These are phyloP conservation scores for Yamadazyma scolyti DNA, from an alignment of 805 yeast species.

Conservation along the genomic window DNA sequence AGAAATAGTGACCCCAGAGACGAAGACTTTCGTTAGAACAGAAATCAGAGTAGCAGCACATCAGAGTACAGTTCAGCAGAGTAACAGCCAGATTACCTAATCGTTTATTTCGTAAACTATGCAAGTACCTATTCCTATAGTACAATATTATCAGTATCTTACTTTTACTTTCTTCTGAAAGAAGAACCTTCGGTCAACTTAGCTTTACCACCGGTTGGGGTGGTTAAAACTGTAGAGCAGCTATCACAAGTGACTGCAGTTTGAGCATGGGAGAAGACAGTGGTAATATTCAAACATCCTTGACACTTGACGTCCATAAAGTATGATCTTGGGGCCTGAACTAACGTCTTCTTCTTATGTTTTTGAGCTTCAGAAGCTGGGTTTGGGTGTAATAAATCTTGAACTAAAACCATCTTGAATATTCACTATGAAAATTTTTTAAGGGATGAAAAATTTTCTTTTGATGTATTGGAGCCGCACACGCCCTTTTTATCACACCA, in stretches of 20 bases:
- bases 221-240: slow-evolving; percentile 95
- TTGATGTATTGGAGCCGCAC: no score
- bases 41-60: no score
- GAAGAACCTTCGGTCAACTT: slow-evolving; percentile 98
- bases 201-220: slow-evolving; percentile 99
- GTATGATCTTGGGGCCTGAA: slow-evolving; percentile 96
- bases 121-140: no score
- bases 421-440: slow-evolving; percentile 5
- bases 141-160: no score
- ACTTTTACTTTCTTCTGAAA: slow-evolving; percentile 94
- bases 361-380: slow-evolving; percentile 93
- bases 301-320: slow-evolving; percentile 99
- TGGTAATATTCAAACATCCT: slow-evolving; percentile 98
- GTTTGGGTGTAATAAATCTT: slow-evolving; percentile 96
- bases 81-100: no score
- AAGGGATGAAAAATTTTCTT: no score
- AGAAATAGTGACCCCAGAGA: no score
- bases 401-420: slow-evolving; percentile 78
- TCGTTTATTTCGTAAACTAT: no score
- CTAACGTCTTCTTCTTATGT: slow-evolving; percentile 96
- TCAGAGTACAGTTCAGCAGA: no score
- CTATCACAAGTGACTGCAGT: slow-evolving; percentile 99
- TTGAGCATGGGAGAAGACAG: slow-evolving; percentile 99
- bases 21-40: no score
- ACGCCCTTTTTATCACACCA: neutral